A percentile compares a stretch with the other conserved stretches of the same genome.
These are phyloP conservation scores for Crucihimalaya himalaica DNA, from an alignment of 345 rosid genomes.

Conservation along the genomic window DNA sequence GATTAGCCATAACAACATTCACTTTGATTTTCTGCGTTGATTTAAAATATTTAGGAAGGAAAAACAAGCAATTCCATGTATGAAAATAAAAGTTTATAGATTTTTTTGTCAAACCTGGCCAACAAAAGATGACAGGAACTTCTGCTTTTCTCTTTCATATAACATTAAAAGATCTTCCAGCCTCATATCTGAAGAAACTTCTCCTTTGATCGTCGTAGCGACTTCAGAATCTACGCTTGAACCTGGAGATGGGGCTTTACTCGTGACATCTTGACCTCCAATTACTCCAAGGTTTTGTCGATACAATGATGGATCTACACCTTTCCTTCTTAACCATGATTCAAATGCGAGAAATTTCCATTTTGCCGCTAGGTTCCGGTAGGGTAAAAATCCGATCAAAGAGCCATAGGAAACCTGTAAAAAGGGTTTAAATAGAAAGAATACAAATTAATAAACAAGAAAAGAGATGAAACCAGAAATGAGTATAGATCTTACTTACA, in stretches of 20 bases:
- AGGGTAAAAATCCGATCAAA: conserved; percentile 84
- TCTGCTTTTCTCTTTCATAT: conserved; percentile 83
- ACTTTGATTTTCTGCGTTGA: conserved; percentile 69
- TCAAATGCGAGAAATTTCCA: conserved; percentile 93
- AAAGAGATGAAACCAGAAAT: conserved; percentile 7
- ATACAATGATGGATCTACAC: conserved; percentile 77
- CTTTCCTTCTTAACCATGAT: conserved; percentile 88
- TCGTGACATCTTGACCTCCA: conserved; percentile 55
- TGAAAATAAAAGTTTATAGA: background rate
- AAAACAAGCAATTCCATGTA: background rate
- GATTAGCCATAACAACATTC: conserved; percentile 62
- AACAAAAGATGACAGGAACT: conserved; percentile 78
- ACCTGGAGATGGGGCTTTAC: conserved; percentile 40
- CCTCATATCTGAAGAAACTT: conserved; percentile 68
- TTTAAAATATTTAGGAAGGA: background rate
- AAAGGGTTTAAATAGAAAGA: conserved; percentile 14
- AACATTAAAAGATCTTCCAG: conserved; percentile 80
- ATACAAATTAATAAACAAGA: background rate
- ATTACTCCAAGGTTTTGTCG: conserved; percentile 69
- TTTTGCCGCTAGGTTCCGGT: conserved; percentile 73
- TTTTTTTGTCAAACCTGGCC: conserved; percentile 67
- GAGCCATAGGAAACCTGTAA: conserved; percentile 85
- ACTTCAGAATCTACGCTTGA: conserved; percentile 45
- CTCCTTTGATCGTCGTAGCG: conserved; percentile 36
- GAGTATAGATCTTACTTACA: conserved; percentile 52